These are phyloP conservation scores for Sechiopsis laciniata DNA, from an alignment of 306 rosid genomes.

Conservation along the genomic window DNA sequence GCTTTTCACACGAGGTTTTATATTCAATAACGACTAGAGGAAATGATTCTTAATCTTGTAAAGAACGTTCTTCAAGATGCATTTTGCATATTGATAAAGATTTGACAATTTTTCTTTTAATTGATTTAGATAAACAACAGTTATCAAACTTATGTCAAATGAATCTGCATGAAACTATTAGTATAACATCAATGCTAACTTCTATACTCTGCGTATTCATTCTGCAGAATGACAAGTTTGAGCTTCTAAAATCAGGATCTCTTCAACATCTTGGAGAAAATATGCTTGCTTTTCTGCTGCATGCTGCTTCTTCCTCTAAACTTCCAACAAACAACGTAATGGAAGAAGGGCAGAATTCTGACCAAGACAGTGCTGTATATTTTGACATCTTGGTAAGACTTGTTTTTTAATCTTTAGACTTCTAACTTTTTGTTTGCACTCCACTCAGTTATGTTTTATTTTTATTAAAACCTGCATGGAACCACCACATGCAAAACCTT, in stretches of 20 bases:
- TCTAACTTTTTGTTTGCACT: slow-evolving; percentile 2
- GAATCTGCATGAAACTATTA: slow-evolving; percentile 2
- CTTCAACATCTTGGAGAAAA: slow-evolving; percentile 99
- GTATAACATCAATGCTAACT: slow-evolving; percentile 7
- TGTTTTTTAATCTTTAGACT: slow-evolving; percentile 21
- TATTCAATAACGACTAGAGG: background rate
- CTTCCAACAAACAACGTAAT: slow-evolving; percentile 47
- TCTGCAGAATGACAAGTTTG: slow-evolving; percentile 83
- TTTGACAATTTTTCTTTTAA: background rate
- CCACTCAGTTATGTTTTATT: background rate
- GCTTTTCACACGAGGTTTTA: background rate
- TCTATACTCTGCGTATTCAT: slow-evolving; percentile 2
- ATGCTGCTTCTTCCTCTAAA: slow-evolving; percentile 55
- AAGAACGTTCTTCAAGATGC: background rate
- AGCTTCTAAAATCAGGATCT: slow-evolving; percentile 75
- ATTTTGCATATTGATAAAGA: background rate
- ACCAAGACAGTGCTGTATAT: slow-evolving; percentile 48
- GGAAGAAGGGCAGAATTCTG: slow-evolving; percentile 39
- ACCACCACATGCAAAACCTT: background rate
- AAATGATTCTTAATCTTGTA: background rate
- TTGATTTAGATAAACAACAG: background rate
- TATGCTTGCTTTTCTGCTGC: slow-evolving; percentile 91
- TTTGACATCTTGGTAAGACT: slow-evolving; percentile 76
- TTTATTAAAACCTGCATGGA: background rate
- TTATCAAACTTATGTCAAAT: background rate